phyloP scores from a whole-genome alignment of 495 filamentous ascomycete genomes.

The Sporormia fimetaria region DNA sequence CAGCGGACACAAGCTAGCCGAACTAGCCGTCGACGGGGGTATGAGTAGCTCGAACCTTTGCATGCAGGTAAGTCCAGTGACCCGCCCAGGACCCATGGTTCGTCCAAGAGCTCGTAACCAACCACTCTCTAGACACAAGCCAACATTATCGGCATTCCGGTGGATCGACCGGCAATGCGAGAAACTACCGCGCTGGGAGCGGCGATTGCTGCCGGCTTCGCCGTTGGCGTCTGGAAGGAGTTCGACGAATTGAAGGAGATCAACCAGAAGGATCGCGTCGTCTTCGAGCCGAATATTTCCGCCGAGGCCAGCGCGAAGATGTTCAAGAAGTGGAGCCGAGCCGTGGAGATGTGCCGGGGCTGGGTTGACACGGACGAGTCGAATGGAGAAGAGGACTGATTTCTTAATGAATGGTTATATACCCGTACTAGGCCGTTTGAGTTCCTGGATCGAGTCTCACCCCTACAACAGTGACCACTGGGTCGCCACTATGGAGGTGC shows the following conservation, averaged over 20 bases:
- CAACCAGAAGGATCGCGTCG: conserved; percentile 60
- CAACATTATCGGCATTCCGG: conserved; percentile 76
- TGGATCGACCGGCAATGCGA: conserved; percentile 81
- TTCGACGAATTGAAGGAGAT: conserved; percentile 70
- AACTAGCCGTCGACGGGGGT: conserved; percentile 83
- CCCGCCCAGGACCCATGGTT: conserved; percentile 6
- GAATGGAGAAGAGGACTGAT: conserved; percentile 31
- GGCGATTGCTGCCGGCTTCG: conserved; percentile 89
- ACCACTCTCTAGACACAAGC: conserved; percentile 57
- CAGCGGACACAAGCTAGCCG: conserved; percentile 61
- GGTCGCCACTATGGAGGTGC: not conserved
- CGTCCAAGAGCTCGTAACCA: conserved; percentile 6
- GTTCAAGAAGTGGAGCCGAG: conserved; percentile 74
- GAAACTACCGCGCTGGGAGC: conserved; percentile 89
- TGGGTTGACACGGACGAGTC: conserved; percentile 52
- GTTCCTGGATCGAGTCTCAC: conserved; percentile 10
- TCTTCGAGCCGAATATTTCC: conserved; percentile 59
- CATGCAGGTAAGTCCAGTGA: conserved; percentile 66
- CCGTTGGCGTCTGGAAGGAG: conserved; percentile 68
- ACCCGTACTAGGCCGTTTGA: conserved; percentile 11
- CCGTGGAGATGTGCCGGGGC: conserved; percentile 81
- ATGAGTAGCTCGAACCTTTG: conserved; percentile 89
- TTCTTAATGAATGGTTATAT: conserved; percentile 20
- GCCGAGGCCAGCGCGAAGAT: conserved; percentile 49
- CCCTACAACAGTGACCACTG: conserved; percentile 2